Evolutionary conservation across 2,329 filamentous ascomycete genomes (phyloP), one percentile per base, ranked within the genome.

Genomic region (Penicillium crustosum): DNA sequence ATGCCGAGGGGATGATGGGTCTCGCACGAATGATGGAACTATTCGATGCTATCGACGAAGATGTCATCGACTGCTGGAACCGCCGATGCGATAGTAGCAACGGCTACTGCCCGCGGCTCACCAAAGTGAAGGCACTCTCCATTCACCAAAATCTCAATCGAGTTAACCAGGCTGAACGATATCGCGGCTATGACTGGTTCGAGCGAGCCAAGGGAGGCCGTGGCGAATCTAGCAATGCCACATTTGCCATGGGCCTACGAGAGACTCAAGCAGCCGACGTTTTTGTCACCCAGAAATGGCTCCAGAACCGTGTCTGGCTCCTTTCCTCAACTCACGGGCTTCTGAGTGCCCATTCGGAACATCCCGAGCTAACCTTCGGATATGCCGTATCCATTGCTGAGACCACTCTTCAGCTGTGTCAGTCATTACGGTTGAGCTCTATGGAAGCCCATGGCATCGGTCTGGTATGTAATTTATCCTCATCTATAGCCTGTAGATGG

Each of bases 71-170:
- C 19, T 79, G 77, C 66, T 79, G 77, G 77, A 78, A 75, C 49
- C 69, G 70, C 27, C 74, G 73, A 53, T 79, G 87, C 79, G 62
- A 89, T 66, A 60, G 89, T 87, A 71, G 90, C 86, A 29, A 78
- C 70, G 55, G 83, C 68, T 71, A 88, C 88, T 50, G 88, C 79
- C 55, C 91, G 70, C 66, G 91, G 81, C 73, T 89, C 82, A 49
- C 89, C 82, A 60, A 90, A 70, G 6, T 84, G 87, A 64, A 96
- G 79, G 75, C 68, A 53, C 60, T 69, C 64, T 69, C 64, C 45
- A 77, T 69, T 57, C 70, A 66, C 65, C 72, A 69, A 54, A 78
- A 68, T 58, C 70, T 69, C 49, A 66, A 48, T 49, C 67, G 53
- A 36, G 70, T 70, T 55, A 72, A 62, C 58, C 69, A 73, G 65